Percentiles rank a stretch among this genome's conserved stretches.
Conservation (phyloP, 2,329 filamentous ascomycete species). For the Paecilomyces variotii region DNA sequence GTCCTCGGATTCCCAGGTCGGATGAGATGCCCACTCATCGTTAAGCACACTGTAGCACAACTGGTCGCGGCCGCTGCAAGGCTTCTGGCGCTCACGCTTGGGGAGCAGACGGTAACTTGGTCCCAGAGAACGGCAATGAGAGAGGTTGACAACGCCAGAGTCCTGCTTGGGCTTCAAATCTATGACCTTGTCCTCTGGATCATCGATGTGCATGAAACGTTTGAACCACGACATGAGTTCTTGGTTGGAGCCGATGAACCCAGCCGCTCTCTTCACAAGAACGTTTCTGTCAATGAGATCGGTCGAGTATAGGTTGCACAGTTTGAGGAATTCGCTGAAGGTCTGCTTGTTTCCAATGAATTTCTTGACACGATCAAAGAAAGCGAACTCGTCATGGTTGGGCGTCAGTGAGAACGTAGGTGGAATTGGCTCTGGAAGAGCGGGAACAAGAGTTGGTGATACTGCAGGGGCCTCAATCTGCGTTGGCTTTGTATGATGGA, state of each 20-base stretch:
- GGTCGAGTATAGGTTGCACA: conserved; percentile 91
- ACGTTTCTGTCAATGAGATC: conserved; percentile 83
- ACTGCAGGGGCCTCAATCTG: conserved; percentile 54
- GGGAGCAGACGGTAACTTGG: conserved; percentile 91
- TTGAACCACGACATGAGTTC: conserved; percentile 90
- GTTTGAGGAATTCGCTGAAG: conserved; percentile 93
- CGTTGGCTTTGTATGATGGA: conserved; percentile 58
- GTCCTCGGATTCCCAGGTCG: conserved; percentile 97
- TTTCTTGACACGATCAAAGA: conserved; percentile 96
- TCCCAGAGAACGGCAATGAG: conserved; percentile 90
- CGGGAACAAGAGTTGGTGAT: conserved; percentile 80
- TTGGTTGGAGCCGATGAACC: conserved; percentile 78
- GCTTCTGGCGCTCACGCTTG: conserved; percentile 80
- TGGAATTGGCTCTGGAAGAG: conserved; percentile 77
- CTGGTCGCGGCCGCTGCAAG: conserved; percentile 89
- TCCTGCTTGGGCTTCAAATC: conserved; percentile 71
- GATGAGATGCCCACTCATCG: conserved; percentile 97
- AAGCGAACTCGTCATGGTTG: conserved; percentile 75
- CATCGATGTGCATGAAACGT: conserved; percentile 65
- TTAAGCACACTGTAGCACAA: conserved; percentile 90
- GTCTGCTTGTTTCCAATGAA: conserved; percentile 85
- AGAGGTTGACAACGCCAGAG: conserved; percentile 73
- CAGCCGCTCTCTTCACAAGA: conserved; percentile 70
- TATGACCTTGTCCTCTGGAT: conserved; percentile 67
- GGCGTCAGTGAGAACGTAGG: conserved; percentile 67